Conservation (phyloP, 1,284 basidiomycete genomes). For the Clitocybe nebularis region DNA sequence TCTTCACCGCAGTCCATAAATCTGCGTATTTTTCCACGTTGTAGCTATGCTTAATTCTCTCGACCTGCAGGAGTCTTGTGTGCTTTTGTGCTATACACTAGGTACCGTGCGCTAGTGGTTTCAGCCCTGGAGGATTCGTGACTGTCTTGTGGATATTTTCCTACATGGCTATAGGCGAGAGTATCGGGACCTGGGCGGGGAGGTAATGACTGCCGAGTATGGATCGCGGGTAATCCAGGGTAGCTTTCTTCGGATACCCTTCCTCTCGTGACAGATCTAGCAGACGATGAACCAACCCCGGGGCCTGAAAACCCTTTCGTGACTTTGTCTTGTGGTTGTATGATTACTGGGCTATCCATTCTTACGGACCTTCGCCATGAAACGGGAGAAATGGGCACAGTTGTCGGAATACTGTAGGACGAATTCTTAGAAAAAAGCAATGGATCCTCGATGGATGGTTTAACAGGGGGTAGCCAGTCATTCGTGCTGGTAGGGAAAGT, state of each 20-base stretch:
- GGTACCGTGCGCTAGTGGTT: too few species aligned
- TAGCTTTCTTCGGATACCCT: background rate
- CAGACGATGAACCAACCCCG: background rate
- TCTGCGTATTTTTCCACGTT: too few species aligned
- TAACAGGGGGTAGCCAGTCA: conserved; percentile 9
- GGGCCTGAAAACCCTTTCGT: too few species aligned
- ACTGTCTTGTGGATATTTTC: too few species aligned
- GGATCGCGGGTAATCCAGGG: background rate
- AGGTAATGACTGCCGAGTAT: background rate
- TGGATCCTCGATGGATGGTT: conserved; percentile 2
- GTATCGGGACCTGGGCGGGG: background rate
- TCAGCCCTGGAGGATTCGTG: too few species aligned
- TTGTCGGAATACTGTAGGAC: background rate
- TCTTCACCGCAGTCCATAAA: too few species aligned
- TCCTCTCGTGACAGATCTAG: background rate
- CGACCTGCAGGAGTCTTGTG: too few species aligned
- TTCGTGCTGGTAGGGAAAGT: conserved; percentile 6
- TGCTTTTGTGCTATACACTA: too few species aligned
- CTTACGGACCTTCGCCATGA: background rate
- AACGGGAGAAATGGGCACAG: background rate
- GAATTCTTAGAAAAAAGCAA: background rate
- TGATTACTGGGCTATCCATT: too few species aligned
- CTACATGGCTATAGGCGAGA: too few species aligned
- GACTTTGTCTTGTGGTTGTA: too few species aligned
- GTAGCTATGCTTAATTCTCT: too few species aligned